Conservation (phyloP, 768 basidiomycete genomes). For the Leccinellum rugosiceps region DNA sequence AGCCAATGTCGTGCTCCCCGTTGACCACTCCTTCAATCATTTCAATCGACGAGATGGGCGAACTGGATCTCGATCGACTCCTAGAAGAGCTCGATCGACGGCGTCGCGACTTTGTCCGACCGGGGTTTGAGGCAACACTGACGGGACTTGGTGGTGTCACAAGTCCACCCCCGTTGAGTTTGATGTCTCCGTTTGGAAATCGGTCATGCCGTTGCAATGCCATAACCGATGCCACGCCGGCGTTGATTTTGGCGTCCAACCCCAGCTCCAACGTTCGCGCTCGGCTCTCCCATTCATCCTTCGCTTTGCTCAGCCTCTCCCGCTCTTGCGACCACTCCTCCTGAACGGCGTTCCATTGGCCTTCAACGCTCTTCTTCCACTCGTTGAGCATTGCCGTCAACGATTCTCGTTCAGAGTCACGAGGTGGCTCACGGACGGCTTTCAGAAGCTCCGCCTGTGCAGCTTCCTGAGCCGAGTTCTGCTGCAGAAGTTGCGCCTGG, state of each 20-base stretch:
- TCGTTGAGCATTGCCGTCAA: constrained; percentile 55
- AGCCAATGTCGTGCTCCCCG: constrained; percentile 15
- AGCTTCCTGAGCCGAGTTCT: constrained; percentile 35
- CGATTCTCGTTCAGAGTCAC: constrained; percentile 43
- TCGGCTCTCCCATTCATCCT: constrained; percentile 78
- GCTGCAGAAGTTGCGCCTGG: constrained; percentile 38
- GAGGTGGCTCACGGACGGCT: constrained; percentile 33
- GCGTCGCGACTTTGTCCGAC: constrained; percentile 37
- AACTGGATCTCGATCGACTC: constrained; percentile 36
- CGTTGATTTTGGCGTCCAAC: constrained; percentile 43
- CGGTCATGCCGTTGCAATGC: constrained; percentile 38
- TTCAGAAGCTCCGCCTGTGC: constrained; percentile 33
- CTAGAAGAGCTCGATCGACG: constrained; percentile 42
- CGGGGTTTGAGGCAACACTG: constrained; percentile 63
- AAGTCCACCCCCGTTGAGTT: constrained; percentile 41
- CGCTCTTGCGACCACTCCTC: constrained; percentile 84
- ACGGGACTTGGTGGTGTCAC: constrained; percentile 78
- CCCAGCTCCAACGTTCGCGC: constrained; percentile 51
- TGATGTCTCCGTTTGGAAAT: constrained; percentile 31
- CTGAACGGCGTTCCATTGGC: constrained; percentile 71
- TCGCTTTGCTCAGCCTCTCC: constrained; percentile 65
- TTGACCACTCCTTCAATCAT: constrained; percentile 31
- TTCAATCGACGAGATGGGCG: constrained; percentile 33
- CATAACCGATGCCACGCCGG: constrained; percentile 28
- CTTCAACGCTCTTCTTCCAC: constrained; percentile 80